Conservation (phyloP, 257 asterid species). For the Ehretia macrophylla region DNA sequence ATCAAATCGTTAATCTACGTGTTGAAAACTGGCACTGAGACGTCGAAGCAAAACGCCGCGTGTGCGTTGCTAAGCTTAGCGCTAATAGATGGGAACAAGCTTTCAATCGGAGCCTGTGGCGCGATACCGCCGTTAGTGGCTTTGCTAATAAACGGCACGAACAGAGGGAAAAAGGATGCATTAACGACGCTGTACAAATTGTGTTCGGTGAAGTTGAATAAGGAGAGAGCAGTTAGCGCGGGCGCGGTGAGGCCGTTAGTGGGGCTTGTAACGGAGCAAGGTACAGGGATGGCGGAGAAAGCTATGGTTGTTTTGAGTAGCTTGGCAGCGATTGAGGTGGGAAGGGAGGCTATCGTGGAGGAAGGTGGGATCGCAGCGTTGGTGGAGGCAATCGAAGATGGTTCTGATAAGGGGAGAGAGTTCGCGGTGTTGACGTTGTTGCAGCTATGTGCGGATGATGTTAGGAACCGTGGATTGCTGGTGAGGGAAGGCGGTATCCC, state of each 20-base stretch:
- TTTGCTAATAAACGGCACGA: constrained; percentile 64
- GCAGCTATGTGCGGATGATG: constrained; percentile 73
- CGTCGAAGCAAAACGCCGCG: constrained; percentile 90
- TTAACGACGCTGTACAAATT: constrained; percentile 81
- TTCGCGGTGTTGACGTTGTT: constrained; percentile 80
- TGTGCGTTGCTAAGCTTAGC: constrained; percentile 84
- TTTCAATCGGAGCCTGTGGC: constrained; percentile 83
- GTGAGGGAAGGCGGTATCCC: constrained; percentile 97
- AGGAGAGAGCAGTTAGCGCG: constrained; percentile 86
- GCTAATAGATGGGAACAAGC: constrained; percentile 64
- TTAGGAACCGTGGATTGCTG: constrained; percentile 71
- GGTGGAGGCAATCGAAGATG: constrained; percentile 88
- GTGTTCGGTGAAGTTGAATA: constrained; percentile 64
- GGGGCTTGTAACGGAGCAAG: constrained; percentile 62
- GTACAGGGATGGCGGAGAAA: constrained; percentile 85
- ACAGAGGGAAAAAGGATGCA: constrained; percentile 86
- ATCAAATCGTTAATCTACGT: constrained; percentile 74
- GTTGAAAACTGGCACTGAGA: constrained; percentile 75
- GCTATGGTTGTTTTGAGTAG: constrained; percentile 94
- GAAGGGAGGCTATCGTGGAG: constrained; percentile 66
- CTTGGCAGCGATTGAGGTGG: constrained; percentile 60
- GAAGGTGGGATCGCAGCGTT: constrained; percentile 85
- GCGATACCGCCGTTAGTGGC: constrained; percentile 86
- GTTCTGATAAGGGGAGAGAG: constrained; percentile 78
- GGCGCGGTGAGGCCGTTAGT: constrained; percentile 81